phyloP scores from a whole-genome alignment of 2,329 filamentous ascomycete species.

The Ceratocystis cacaofunesta region DNA sequence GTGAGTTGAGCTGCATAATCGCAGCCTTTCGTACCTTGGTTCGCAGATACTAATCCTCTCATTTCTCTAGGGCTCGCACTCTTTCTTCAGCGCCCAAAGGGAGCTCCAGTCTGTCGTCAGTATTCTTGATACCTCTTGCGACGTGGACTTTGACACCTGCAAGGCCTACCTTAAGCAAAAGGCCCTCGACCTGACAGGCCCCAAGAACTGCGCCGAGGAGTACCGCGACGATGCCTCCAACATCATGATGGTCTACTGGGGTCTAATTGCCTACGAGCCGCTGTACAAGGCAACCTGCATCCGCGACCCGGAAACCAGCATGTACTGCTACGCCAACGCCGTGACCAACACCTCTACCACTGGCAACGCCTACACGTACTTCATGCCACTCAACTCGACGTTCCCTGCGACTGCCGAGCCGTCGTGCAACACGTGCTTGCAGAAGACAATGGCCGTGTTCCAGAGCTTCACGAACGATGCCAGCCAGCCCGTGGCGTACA shows the following conservation, averaged over 20 bases:
- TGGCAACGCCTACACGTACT: constrained; percentile 69
- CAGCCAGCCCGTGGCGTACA: constrained; percentile 48
- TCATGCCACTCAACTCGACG: constrained; percentile 60
- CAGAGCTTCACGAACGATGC: constrained; percentile 51
- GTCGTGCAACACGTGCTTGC: constrained; percentile 60
- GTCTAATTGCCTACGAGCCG: constrained; percentile 60
- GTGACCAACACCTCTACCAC: constrained; percentile 59
- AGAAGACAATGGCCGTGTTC: constrained; percentile 70
- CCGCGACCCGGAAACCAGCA: constrained; percentile 45
- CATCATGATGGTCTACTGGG: constrained; percentile 60
- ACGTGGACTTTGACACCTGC: constrained; percentile 51
- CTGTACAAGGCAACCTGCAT: constrained; percentile 73
- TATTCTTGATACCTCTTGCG: constrained; percentile 66
- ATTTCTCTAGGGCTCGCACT: constrained; percentile 51
- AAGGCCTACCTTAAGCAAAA: constrained; percentile 46
- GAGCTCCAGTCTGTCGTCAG: constrained; percentile 58
- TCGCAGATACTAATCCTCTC: constrained; percentile 18
- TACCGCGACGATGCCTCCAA: constrained; percentile 50
- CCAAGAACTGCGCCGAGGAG: constrained; percentile 57
- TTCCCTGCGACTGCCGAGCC: constrained; percentile 55
- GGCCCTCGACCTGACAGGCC: constrained; percentile 47
- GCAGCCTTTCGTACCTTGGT: neutral
- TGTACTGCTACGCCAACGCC: constrained; percentile 73
- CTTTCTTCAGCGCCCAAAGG: constrained; percentile 67
- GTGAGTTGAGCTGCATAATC: constrained; percentile 28